Evolutionary conservation across 2,329 filamentous ascomycete species (phyloP).

Genomic region (Pseudocercospora cruenta): DNA sequence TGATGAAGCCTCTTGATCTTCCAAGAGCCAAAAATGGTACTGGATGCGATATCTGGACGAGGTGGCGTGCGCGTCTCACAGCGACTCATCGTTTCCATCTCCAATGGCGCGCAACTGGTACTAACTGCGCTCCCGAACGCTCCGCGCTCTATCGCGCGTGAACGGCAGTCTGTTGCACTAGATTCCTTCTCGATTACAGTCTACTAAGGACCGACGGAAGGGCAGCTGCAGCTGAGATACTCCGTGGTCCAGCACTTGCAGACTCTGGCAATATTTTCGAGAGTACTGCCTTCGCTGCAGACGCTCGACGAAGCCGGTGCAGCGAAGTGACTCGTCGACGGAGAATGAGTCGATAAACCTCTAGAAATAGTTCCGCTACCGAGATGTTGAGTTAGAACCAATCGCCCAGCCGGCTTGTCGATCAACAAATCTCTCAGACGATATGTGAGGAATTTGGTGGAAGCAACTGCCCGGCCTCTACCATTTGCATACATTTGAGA

Average conservation of each 20-base stretch:
- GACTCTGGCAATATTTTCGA: neutral
- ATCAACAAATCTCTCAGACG: no score
- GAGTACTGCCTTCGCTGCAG: neutral
- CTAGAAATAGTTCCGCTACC: neutral
- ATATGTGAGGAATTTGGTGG: neutral
- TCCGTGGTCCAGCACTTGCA: neutral
- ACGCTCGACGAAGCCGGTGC: neutral
- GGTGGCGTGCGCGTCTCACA: neutral
- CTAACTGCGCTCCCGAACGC: neutral
- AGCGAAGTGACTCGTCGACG: neutral
- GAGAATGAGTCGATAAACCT: neutral
- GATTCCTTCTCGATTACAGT: neutral
- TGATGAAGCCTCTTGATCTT: neutral
- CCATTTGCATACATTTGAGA: neutral
- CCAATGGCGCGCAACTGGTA: neutral
- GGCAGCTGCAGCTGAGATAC: neutral
- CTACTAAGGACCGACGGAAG: neutral
- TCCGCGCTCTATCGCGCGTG: neutral
- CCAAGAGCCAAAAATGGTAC: neutral
- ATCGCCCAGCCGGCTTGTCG: no score
- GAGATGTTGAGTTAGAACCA: no score
- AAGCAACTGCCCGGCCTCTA: neutral
- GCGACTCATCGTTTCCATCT: neutral
- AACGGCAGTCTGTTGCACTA: neutral
- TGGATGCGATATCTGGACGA: neutral